Evolutionary conservation across 257 asterid genomes (phyloP).

Genomic region (Ocimum tenuiflorum): DNA sequence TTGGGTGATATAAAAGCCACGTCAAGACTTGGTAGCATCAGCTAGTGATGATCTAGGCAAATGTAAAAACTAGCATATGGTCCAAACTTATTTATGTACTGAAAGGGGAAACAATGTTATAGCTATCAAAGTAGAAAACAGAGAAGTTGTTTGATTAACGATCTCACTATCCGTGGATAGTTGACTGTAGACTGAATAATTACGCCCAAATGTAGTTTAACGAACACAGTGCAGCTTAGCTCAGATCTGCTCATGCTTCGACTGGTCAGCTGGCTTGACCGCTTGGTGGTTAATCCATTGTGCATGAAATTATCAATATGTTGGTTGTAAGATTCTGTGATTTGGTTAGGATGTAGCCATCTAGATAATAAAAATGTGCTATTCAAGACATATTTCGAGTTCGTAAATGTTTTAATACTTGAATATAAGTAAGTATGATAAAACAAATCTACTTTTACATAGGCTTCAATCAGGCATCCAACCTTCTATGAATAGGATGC

Average conservation of each 20-base stretch:
- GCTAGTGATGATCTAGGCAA: not conserved
- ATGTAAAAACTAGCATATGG: no score
- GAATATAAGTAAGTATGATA: not conserved
- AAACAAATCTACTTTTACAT: not conserved
- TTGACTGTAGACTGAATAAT: not conserved
- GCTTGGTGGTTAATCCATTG: not conserved
- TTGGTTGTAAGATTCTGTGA: no score
- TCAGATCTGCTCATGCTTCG: not conserved
- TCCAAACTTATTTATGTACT: not conserved
- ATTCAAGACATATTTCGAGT: not conserved
- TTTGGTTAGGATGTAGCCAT: not conserved
- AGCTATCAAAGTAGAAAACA: not conserved
- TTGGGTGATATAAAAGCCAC: not conserved
- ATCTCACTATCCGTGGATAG: not conserved
- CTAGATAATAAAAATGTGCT: not conserved
- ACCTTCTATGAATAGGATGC: conserved; percentile 12
- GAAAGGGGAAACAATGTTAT: not conserved
- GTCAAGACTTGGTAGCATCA: not conserved
- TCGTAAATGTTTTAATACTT: not conserved
- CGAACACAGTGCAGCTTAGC: not conserved
- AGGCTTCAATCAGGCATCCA: conserved; percentile 34
- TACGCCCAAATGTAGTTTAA: not conserved
- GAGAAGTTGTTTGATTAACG: not conserved
- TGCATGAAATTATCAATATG: not conserved
- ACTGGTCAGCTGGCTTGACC: not conserved